Base-by-base conservation (phyloP, 1,284 basidiomycete genomes). In the Melampsora abietis-canadensis region DNA sequence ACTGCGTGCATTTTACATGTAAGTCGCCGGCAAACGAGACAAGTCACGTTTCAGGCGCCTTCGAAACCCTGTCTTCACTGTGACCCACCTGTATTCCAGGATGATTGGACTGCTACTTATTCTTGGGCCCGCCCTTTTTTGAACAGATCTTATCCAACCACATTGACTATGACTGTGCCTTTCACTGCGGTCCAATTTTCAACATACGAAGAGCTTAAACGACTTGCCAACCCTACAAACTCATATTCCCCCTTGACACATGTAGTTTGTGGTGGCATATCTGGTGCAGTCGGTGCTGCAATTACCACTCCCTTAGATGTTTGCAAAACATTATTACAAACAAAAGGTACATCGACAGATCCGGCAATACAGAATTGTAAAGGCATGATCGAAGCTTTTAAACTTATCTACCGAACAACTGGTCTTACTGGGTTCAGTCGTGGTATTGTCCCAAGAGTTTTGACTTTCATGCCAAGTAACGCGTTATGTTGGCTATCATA, bases 171-270 rank as follows among this genome's bases (percentile, higher is more conserved):
- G 87, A 90, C 92, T 57, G 92, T 99, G 57, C 96, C 96, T 1
- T 98, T 98, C 85, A 98, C 95, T 75, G 95, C 96, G 51, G 93
- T 94, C 54, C 96, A 99, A 82, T 98, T 94, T 84, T 92, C 92
- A 7, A 91, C 92, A 5, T 99, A 99, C 84, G 96, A 98, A 83
- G 91, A 92, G 82, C 84, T 95, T 76, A 98, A 98, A 84, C 86
- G 86, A 77, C 82, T 92, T 62, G 83, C 97, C 80, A 99, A 98
- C 83, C 93, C 96, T 2, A 82, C 85, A 24, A 89, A 90, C 74
- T 85, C 86, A 66, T 99, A 99, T 83, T 95, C 92, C 34, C 96
- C 96, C 12, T 80, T 88, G 44, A 91, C 94, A 37, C 96, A 99
- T 83, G 92, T 94, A 76, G 84, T 90, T 47, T 90, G 94, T 0